A percentile compares a stretch with the other conserved stretches of the same genome.
Evolutionary conservation across 169 alveolate species (phyloP).

Genomic region (Plasmodium chabaudi): DNA sequence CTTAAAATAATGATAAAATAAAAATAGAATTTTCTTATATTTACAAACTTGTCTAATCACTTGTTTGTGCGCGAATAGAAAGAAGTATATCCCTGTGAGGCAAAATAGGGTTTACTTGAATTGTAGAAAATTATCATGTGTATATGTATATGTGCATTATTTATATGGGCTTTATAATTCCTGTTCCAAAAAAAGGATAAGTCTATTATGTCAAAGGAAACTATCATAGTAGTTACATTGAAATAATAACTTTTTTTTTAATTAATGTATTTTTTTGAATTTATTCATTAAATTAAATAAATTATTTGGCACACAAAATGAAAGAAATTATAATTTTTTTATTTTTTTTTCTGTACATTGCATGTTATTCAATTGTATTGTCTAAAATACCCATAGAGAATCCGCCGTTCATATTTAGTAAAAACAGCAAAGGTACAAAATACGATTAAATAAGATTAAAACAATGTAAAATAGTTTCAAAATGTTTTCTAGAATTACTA

Average conservation of each 20-base stretch:
- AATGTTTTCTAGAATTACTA: background rate
- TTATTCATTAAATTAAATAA: background rate
- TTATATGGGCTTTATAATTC: too few relatives aligned
- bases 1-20: too few relatives aligned
- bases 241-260: constrained; percentile 1
- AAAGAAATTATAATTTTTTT: background rate
- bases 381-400: constrained; percentile 47
- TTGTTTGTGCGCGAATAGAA: too few relatives aligned
- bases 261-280: background rate
- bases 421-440: constrained; percentile 19
- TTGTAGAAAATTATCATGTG: too few relatives aligned
- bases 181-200: too few relatives aligned
- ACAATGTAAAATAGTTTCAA: background rate
- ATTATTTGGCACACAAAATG: constrained; percentile 7
- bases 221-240: too few relatives aligned
- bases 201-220: too few relatives aligned
- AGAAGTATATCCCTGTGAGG: too few relatives aligned
- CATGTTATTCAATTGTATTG: background rate
- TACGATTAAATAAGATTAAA: background rate
- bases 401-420: constrained; percentile 55
- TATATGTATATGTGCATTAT: too few relatives aligned
- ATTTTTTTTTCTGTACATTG: constrained; percentile 2
- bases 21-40: too few relatives aligned
- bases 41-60: too few relatives aligned
- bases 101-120: too few relatives aligned